Base-by-base conservation (phyloP, 2,329 filamentous ascomycete species). In the Trichophaea hybrida region DNA sequence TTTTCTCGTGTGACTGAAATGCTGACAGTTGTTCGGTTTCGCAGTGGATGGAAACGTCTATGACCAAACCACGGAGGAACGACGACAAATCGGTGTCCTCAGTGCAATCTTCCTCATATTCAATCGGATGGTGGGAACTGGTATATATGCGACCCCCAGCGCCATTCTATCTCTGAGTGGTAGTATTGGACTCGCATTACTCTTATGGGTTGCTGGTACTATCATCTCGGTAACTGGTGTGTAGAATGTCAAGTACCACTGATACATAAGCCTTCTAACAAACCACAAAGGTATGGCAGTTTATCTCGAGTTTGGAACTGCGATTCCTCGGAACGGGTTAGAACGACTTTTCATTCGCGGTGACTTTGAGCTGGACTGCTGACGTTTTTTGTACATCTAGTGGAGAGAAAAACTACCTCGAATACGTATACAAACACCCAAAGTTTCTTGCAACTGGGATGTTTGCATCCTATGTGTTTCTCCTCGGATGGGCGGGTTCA, bases 321-420 rank as follows among this genome's bases (percentile, higher is more conserved):
- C 78, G 0, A 77, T 85, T 49, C 82, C 82, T 48, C 75, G 77
- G 54, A 62, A 59, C 51, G 59, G 59, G 37, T 49, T 12, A 49
- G 44, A 8, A 15, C 10, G 44, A 10, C 38, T 10, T 43, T 43
- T 2, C 38, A 72, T n/a, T 4, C 1, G 10, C 2, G 38, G 2
- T 43, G 38, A 43, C 2, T 15, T 43, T 43, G n/a, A 43, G 10
- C 4, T 10, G n/a, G 38, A 10, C 15, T 5, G 24, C 15, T 43
- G 52, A 31, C 33, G 6, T n/a, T 7, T 5, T 15, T 38, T 17
- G 32, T 52, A 52, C 15, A 35, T 83, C 83, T 68, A 81, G 81
- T 44, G 81, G 81, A 15, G 80, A 83, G 70, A 83, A 83, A 73
- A 82, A 82, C 70, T 84, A 84, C 67, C 79, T 84, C 64, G 81